Percentiles rank a stretch among this genome's conserved stretches.
Evolutionary conservation across 495 filamentous ascomycete species (phyloP).

Genomic region (Neurospora tetraspora): DNA sequence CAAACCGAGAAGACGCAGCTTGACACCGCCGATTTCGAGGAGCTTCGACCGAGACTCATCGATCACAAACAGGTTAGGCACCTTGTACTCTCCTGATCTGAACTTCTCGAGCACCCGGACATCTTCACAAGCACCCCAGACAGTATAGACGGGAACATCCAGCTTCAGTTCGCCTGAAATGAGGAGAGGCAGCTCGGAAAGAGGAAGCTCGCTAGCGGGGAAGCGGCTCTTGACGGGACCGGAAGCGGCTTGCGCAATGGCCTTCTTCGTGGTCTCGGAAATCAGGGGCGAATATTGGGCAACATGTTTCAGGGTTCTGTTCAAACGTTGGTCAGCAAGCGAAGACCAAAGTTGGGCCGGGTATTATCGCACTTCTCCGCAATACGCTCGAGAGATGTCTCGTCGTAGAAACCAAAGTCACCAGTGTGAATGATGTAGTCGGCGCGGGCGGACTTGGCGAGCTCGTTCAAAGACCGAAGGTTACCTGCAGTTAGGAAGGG

Average conservation of each 20-base stretch:
- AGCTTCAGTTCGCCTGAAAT: slow-evolving; percentile 79
- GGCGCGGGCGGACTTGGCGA: slow-evolving; percentile 84
- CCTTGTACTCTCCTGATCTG: slow-evolving; percentile 94
- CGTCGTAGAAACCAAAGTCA: slow-evolving; percentile 99
- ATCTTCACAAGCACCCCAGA: slow-evolving; percentile 99
- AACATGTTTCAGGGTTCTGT: slow-evolving; percentile 92
- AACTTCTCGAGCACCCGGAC: slow-evolving; percentile 97
- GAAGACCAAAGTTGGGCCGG: background rate
- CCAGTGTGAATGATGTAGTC: slow-evolving; percentile 97
- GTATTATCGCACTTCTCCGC: slow-evolving; percentile 82
- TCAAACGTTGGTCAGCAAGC: slow-evolving; percentile 9
- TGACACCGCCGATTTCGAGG: slow-evolving; percentile 89
- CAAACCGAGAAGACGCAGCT: slow-evolving; percentile 86
- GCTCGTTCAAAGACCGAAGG: slow-evolving; percentile 87
- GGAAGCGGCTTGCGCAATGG: slow-evolving; percentile 49
- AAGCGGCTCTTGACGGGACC: slow-evolving; percentile 78
- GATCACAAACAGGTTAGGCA: slow-evolving; percentile 94
- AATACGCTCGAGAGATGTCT: slow-evolving; percentile 89
- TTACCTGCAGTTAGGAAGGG: slow-evolving; percentile 52
- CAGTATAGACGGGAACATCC: slow-evolving; percentile 94
- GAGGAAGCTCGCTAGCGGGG: slow-evolving; percentile 65
- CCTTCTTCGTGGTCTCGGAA: slow-evolving; percentile 74
- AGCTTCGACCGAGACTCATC: slow-evolving; percentile 94
- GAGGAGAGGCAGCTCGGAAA: slow-evolving; percentile 90
- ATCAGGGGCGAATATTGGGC: slow-evolving; percentile 97